These are phyloP conservation scores for Tranzscheliella williamsii DNA, from an alignment of 1,284 basidiomycete species.

Conservation along the genomic window DNA sequence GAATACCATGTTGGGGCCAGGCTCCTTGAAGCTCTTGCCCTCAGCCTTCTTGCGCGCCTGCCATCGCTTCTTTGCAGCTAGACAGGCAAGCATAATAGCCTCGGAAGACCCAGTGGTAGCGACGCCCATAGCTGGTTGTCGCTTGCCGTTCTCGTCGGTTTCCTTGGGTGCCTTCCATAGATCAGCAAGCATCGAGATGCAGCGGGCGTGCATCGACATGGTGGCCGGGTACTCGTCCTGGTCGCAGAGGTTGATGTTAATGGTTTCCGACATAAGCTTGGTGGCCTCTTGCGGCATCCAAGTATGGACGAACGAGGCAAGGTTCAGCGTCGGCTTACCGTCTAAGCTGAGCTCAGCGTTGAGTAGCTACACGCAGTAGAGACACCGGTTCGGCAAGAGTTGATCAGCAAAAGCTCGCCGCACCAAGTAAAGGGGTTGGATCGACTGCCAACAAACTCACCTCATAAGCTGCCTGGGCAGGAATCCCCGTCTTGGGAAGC, in stretches of 20 bases:
- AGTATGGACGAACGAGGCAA: conserved; percentile 68
- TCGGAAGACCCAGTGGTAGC: conserved; percentile 93
- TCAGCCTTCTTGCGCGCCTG: conserved; percentile 82
- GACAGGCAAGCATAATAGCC: conserved; percentile 82
- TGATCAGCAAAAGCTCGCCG: too few species aligned
- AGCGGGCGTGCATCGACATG: conserved; percentile 60
- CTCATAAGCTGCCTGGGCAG: conserved; percentile 61
- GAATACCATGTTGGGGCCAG: conserved; percentile 74
- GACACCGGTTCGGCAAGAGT: not conserved
- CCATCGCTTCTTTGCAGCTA: conserved; percentile 94
- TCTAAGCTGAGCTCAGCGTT: conserved; percentile 72
- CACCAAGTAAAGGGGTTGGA: not conserved
- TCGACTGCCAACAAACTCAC: conserved; percentile 2
- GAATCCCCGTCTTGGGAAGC: conserved; percentile 62
- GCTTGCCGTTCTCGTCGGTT: conserved; percentile 31
- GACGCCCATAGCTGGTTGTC: conserved; percentile 64
- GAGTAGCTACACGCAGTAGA: conserved; percentile 72
- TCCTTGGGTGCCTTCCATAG: conserved; percentile 76
- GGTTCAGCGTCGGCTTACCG: conserved; percentile 76
- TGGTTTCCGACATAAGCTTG: conserved; percentile 66
- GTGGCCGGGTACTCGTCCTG: conserved; percentile 81
- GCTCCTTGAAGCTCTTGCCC: conserved; percentile 64
- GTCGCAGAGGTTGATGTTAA: conserved; percentile 76
- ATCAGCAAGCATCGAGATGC: conserved; percentile 81
- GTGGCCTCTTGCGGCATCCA: conserved; percentile 67